These are phyloP conservation scores for Solanum habrochaites DNA, from an alignment of 257 asterid genomes.

Conservation along the genomic window DNA sequence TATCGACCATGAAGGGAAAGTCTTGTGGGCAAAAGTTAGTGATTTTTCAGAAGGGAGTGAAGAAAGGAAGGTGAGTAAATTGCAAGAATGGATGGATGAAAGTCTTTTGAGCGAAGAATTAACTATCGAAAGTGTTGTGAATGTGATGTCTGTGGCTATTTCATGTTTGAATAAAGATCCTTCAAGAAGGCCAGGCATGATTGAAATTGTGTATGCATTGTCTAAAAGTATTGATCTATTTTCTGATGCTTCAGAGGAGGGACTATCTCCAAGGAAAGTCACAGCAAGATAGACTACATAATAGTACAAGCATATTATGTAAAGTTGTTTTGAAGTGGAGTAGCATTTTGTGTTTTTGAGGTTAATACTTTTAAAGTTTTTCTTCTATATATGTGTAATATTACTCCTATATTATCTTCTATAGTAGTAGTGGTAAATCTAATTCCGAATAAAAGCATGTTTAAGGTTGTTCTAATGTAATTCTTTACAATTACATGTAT, in stretches of 20 bases:
- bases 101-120: conserved; percentile 27
- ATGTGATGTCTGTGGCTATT: conserved; percentile 50
- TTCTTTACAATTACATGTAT: neutral
- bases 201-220: conserved; percentile 86
- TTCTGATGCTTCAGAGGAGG: conserved; percentile 64
- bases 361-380: neutral
- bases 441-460: neutral
- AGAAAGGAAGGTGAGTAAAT: conserved; percentile 28
- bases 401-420: neutral
- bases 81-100: conserved; percentile 65
- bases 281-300: conserved; percentile 41
- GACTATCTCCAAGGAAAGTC: conserved; percentile 49
- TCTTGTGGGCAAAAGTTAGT: conserved; percentile 37
- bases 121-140: conserved; percentile 42
- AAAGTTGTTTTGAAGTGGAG: neutral
- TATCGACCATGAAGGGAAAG: conserved; percentile 47
- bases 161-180: conserved; percentile 76
- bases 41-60: conserved; percentile 40
- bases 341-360: neutral
- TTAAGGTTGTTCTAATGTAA: neutral
- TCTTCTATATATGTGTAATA: neutral
- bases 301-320: neutral
- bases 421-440: neutral
- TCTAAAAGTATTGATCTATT: conserved; percentile 70
- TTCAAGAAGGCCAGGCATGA: conserved; percentile 74